These are phyloP conservation scores for Anacardium occidentale DNA, from an alignment of 345 rosid genomes.

Conservation along the genomic window DNA sequence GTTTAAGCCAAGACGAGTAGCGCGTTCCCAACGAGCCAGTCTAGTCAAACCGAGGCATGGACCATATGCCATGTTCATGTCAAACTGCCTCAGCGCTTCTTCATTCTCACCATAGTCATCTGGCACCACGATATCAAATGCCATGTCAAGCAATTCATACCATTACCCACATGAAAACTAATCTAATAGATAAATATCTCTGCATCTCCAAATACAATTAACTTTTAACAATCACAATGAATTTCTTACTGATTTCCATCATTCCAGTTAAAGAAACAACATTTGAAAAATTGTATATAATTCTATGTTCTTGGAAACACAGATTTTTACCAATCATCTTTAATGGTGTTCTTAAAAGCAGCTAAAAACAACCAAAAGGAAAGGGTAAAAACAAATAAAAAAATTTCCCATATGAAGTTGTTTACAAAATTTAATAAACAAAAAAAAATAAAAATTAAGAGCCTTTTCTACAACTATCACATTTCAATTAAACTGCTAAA, in stretches of 20 bases:
- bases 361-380: too few relatives aligned
- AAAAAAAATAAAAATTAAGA: background rate
- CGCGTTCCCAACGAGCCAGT: slow-evolving; percentile 72
- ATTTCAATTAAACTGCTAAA: too few relatives aligned
- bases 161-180: background rate
- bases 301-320: too few relatives aligned
- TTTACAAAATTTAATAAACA: too few relatives aligned
- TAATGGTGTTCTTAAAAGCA: too few relatives aligned
- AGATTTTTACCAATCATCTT: too few relatives aligned
- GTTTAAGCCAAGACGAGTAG: slow-evolving; percentile 58
- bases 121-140: slow-evolving; percentile 19
- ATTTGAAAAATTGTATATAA: too few relatives aligned
- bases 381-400: too few relatives aligned
- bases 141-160: background rate
- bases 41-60: slow-evolving; percentile 80
- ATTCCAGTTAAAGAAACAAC: too few relatives aligned
- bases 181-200: background rate
- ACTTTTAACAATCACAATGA: background rate
- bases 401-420: too few relatives aligned
- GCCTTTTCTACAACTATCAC: background rate
- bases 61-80: slow-evolving; percentile 81
- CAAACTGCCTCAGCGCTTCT: slow-evolving; percentile 62
- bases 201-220: background rate
- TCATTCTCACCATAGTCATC: slow-evolving; percentile 48
- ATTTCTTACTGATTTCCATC: background rate